These are phyloP conservation scores for Cupressus sempervirens DNA, from an alignment of 75 land plant species.

Conservation along the genomic window DNA sequence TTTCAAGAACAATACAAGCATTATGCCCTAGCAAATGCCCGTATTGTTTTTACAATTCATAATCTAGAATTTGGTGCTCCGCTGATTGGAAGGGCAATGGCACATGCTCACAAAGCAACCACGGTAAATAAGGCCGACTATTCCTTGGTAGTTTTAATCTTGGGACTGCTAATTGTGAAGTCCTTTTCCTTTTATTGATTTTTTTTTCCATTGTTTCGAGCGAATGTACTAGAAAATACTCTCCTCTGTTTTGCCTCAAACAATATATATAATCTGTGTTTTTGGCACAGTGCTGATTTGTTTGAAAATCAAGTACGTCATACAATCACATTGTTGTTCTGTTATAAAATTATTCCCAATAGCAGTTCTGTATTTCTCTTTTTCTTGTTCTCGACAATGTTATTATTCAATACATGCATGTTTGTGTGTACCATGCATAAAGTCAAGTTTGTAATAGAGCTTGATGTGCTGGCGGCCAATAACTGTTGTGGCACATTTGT, in stretches of 20 bases:
- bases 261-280: not conserved
- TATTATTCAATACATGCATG: not conserved
- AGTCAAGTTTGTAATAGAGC: not conserved
- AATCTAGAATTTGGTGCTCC: slow-evolving; percentile 86
- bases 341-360: not conserved
- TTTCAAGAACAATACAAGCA: slow-evolving; percentile 77
- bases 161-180: not conserved
- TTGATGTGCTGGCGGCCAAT: not conserved
- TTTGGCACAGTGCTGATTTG: not conserved
- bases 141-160: not conserved
- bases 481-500: not conserved
- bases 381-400: not conserved
- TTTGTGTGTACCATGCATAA: not conserved
- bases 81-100: slow-evolving; percentile 75
- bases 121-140: slow-evolving; percentile 51
- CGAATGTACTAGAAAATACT: not conserved
- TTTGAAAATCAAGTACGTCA: not conserved
- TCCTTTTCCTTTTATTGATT: not conserved
- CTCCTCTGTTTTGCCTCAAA: not conserved
- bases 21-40: slow-evolving; percentile 59
- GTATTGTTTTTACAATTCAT: slow-evolving; percentile 83
- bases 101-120: slow-evolving; percentile 76
- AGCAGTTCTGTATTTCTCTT: not conserved
- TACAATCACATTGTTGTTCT: not conserved
- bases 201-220: not conserved